phyloP scores from a whole-genome alignment of 805 yeast genomes.

The Cyberlindnera samutprakarnensis region DNA sequence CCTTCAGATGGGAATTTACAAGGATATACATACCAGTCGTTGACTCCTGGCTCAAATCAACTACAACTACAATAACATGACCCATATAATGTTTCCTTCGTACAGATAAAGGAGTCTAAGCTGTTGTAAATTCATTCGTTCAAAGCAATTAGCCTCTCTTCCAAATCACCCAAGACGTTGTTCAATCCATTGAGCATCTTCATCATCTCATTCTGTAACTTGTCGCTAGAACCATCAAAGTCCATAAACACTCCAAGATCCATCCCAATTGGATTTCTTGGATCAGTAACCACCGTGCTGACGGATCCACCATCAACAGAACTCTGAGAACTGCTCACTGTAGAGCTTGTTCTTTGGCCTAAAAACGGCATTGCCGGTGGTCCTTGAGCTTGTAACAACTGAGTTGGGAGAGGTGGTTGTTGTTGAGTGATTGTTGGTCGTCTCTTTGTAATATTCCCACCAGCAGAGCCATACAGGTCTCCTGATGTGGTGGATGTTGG shows the following conservation, averaged over 20 bases:
- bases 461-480: not conserved
- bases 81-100: no score
- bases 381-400: not conserved
- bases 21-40: no score
- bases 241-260: conserved; percentile 19
- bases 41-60: no score
- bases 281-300: conserved; percentile 5
- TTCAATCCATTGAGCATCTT: conserved; percentile 16
- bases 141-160: conserved; percentile 21
- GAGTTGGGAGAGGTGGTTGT: conserved; percentile 6
- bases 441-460: conserved; percentile 1
- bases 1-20: no score
- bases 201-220: conserved; percentile 21
- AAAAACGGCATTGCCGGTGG: conserved; percentile 12
- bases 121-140: conserved; percentile 13
- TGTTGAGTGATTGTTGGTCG: conserved; percentile 3
- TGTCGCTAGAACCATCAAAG: conserved; percentile 16
- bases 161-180: conserved; percentile 22
- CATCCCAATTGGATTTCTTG: conserved; percentile 7
- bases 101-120: no score
- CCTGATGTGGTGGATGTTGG: conserved; percentile 7
- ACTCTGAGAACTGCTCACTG: conserved; percentile 10
- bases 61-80: no score
- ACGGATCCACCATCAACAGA: conserved; percentile 7
- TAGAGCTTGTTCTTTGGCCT: conserved; percentile 9